Base-by-base conservation (phyloP, 2,329 filamentous ascomycete species). In the Talaromyces verruculosus region DNA sequence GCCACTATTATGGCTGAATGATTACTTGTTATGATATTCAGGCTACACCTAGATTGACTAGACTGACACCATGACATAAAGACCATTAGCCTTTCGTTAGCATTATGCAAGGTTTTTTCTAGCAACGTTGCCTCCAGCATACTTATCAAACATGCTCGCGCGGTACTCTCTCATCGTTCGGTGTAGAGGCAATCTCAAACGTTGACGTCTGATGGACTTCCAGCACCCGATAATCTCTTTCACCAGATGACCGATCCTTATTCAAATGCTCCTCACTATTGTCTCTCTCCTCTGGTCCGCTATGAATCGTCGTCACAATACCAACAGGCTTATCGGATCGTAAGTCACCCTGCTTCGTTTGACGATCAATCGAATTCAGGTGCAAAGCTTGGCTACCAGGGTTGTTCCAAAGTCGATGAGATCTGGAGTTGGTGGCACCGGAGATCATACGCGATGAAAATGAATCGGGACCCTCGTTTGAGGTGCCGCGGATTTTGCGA, bases 401-500 rank as follows among this genome's bases (percentile, higher is more conserved):
- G 37, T n/a, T 43, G 19, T 43, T 43, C 57, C 57, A 59, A 43
- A n/a, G 10, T 11, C 57, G 57, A 43, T 15, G 57, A 19, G 35
- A 19, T 43, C 6, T 43, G 19, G 57, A 43, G 13, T 22, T 43
- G 19, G 22, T 13, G 5, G 19, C 5, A n/a, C 57, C 13, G 13
- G 57, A 43, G 30, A 43, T 43, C 25, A 59, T 59, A 43, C 37
- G 57, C 3, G 57, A 39, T 1, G 57, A 59, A 2, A 53, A n/a
- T 19, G 51, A 43, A 10, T 30, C 15, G 11, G 45, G 53, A 65
- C 70, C 73, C 55, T 71, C 65, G 51, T 74, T 74, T 8, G 72
- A 71, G 65, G 77, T 73, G 73, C 75, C 77, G 61, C 76, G 80
- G 53, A 85, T 41, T 19, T 59, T 25, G 22, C 57, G 57, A 17